These are phyloP conservation scores for Termitomyces titanicus DNA, from an alignment of 768 basidiomycete species.

Conservation along the genomic window DNA sequence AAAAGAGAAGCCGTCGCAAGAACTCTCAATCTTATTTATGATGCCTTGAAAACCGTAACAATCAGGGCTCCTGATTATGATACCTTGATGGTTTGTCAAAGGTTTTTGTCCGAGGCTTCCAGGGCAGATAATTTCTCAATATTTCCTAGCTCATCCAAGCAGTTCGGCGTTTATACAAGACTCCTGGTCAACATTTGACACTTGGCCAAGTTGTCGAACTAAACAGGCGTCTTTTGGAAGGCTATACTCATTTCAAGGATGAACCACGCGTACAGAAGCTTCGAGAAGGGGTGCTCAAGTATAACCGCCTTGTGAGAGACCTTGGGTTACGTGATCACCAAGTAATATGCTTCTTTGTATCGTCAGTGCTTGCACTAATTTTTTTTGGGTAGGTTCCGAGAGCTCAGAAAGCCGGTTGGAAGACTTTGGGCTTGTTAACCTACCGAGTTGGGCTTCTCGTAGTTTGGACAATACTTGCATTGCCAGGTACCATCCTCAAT, in stretches of 20 bases:
- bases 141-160: constrained; percentile 84
- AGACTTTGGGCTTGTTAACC: constrained; percentile 75
- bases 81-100: constrained; percentile 80
- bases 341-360: constrained; percentile 31
- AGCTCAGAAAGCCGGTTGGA: constrained; percentile 84
- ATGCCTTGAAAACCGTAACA: constrained; percentile 93
- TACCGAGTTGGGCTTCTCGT: constrained; percentile 78
- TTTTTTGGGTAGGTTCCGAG: constrained; percentile 69
- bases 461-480: constrained; percentile 79
- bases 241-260: constrained; percentile 89
- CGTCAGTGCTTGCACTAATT: not conserved
- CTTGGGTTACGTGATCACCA: constrained; percentile 94
- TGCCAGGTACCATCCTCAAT: constrained; percentile 90
- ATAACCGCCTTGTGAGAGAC: constrained; percentile 85
- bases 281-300: constrained; percentile 76
- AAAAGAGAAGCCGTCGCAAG: constrained; percentile 90
- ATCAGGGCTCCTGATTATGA: constrained; percentile 96
- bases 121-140: constrained; percentile 5
- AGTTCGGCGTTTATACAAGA: constrained; percentile 87
- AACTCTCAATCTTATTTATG: constrained; percentile 88
- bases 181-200: constrained; percentile 90
- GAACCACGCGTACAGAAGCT: constrained; percentile 85
- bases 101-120: not conserved
- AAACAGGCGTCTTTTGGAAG: constrained; percentile 89
- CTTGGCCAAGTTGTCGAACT: constrained; percentile 95